Evolutionary conservation across 352 stramenopile genomes (phyloP), one percentile per base, ranked within the genome.

Genomic region (Globisporangium uncinulatum): DNA sequence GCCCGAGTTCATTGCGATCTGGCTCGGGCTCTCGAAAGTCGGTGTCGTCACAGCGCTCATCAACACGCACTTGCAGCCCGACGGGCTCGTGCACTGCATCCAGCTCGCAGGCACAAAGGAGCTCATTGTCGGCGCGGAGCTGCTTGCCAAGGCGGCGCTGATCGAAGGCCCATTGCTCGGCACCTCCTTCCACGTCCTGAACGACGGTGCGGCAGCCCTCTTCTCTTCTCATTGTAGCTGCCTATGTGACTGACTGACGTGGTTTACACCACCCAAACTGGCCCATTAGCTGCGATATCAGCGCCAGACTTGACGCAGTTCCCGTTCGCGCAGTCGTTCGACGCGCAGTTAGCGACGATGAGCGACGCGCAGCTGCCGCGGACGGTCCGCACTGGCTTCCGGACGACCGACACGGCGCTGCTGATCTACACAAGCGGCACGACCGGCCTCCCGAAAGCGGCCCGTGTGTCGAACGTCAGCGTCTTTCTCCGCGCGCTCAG

Each of bases 371-470:
- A 61, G 20, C 68, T 73, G 2, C 49, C 69, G 0, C 42, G 48
- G 9, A 56, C 65, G 0, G 65, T 76, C 21, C 71, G 79, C 13
- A 47, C 61, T 0, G 55, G 62, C 8, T 69, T 88, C 48, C 66
- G 60, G 37, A 83, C 70, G n/a, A 77, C 61, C 4, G 79, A 93
- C 62, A 85, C 72, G 58, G 73, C 73, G 24, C 61, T 92, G 46
- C 70, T 87, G n/a, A 94, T 95, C 59, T 95, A 92, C 59, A 94
- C 83, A 39, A 94, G 83, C 46, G 86, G 86, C 45, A 95, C 85
- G 49, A 96, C 86, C 14, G 79, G 76, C 0, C 59, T 93, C 17
- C 83, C 82, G 45, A 96, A 95, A 62, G 86, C 86, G 4, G 79
- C 80, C 6, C 65, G 81, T 10, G 79, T 94, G 29, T 85, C 76